Base-by-base conservation (phyloP, 257 asterid species). In the Agastache rugosa region DNA sequence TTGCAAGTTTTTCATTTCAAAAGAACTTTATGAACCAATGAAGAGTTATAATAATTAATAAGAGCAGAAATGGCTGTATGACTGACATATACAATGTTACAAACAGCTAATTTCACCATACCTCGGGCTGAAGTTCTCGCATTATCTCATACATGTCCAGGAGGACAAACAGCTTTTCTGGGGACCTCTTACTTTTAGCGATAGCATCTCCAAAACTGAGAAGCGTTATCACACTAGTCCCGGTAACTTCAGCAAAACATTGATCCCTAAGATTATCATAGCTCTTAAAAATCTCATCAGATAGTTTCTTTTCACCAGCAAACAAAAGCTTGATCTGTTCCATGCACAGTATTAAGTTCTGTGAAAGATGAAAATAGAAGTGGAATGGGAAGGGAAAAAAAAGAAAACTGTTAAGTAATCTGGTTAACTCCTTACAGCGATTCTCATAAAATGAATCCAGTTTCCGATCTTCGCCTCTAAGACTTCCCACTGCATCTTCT, bases 401-500 rank as follows among this genome's bases (percentile, higher is more conserved):
- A 54, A 67, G 53, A 50, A 15, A 59, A 29, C 22, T 48, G 17
- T 10, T 31, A 14, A 47, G 48, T 37, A 66, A 65, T 31, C 44
- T 42, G 53, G n/a, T 15, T 29, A 63, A 72, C 60, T 35, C 6
- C 86, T 85, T 82, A 93, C 99, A 56, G 92, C 87, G 72, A 94
- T 90, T 67, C 97, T 77, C 93, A 94, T 86, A 78, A 75, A 89
- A 80, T 83, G 91, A 78, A 90, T 89, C 97, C 97, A 92, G 64
- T 88, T 85, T 62, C 97, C 96, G 22, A 94, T 94, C 85, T 94
- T 92, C 20, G 98, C 92, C 79, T 94, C 99, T 50, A 90, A 82
- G 74, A 84, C 91, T 85, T 94, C 99, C 99, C 97, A 94, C 47
- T 86, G 97, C 99, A 94, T 94, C 90, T 83, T 92, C 72, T 92